Conservation (phyloP, 75 land plant genomes). For the Selaginella moellendorffii region DNA sequence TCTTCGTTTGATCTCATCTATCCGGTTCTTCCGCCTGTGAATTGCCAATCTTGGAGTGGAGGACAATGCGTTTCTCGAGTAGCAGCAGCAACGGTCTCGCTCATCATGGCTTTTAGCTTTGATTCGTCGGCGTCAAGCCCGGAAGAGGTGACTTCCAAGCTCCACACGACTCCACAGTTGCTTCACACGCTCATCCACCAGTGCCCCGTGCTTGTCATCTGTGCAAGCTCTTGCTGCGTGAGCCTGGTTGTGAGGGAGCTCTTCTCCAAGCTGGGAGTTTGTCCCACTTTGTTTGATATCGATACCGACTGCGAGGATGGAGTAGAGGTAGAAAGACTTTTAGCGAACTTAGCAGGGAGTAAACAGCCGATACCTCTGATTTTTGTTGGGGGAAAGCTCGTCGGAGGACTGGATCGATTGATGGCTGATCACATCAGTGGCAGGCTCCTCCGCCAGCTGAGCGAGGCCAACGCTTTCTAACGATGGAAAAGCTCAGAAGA, state of each 20-base stretch:
- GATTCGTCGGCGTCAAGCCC: not conserved
- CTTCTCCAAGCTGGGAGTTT: conserved; percentile 40
- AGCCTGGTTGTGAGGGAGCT: conserved; percentile 52
- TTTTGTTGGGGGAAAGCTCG: conserved; percentile 64
- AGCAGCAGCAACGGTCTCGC: too few relatives aligned
- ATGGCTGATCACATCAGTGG: conserved; percentile 73
- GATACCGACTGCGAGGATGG: conserved; percentile 28
- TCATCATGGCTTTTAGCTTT: too few relatives aligned
- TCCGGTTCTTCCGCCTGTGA: too few relatives aligned
- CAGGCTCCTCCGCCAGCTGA: conserved; percentile 50
- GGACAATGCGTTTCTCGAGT: too few relatives aligned
- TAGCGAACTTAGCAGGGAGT: conserved; percentile 32
- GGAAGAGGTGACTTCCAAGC: not conserved
- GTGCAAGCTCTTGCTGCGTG: conserved; percentile 53
- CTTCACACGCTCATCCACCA: conserved; percentile 36
- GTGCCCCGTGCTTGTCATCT: conserved; percentile 57
- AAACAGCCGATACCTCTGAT: conserved; percentile 41
- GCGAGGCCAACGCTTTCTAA: conserved; percentile 41
- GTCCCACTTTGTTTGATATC: conserved; percentile 57
- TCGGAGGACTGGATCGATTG: conserved; percentile 62
- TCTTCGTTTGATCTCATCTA: too few relatives aligned
- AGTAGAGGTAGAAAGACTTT: conserved; percentile 32
- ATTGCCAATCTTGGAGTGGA: too few relatives aligned
- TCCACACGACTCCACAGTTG: not conserved
- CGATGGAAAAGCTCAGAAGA: too few relatives aligned